Conservation (phyloP, 805 yeast species). For the Wickerhamomyces rabaulensis region DNA sequence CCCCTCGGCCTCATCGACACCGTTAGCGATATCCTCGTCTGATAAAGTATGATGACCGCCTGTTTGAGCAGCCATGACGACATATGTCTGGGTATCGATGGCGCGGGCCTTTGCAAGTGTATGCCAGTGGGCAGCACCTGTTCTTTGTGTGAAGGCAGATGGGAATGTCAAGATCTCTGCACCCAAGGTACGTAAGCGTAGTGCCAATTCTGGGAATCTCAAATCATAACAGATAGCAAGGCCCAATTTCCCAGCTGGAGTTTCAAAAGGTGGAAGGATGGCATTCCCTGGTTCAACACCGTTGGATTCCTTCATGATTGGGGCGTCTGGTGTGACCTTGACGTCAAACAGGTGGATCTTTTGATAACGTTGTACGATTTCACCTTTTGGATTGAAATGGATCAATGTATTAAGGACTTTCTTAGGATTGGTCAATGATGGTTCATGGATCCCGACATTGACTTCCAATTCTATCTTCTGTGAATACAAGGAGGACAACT, state of each 20-base stretch:
- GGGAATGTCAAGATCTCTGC: slow-evolving; percentile 81
- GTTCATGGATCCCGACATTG: slow-evolving; percentile 88
- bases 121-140: slow-evolving; percentile 92
- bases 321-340: slow-evolving; percentile 62
- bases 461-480: slow-evolving; percentile 42
- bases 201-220: slow-evolving; percentile 77
- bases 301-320: slow-evolving; percentile 66
- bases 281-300: slow-evolving; percentile 75
- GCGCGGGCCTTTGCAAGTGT: slow-evolving; percentile 78
- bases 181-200: slow-evolving; percentile 58
- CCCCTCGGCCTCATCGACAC: slow-evolving; percentile 16
- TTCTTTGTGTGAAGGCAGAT: slow-evolving; percentile 86
- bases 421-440: slow-evolving; percentile 35
- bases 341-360: slow-evolving; percentile 90
- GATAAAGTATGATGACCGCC: slow-evolving; percentile 51
- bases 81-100: slow-evolving; percentile 81
- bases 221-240: slow-evolving; percentile 80
- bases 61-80: slow-evolving; percentile 83
- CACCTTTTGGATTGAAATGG: slow-evolving; percentile 65
- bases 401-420: slow-evolving; percentile 68
- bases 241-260: slow-evolving; percentile 64
- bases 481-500: slow-evolving; percentile 33
- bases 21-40: slow-evolving; percentile 27
- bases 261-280: slow-evolving; percentile 47
- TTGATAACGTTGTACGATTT: slow-evolving; percentile 64